Conservation (phyloP, 1,139 yeast species). For the Pichia kudriavzevii region DNA sequence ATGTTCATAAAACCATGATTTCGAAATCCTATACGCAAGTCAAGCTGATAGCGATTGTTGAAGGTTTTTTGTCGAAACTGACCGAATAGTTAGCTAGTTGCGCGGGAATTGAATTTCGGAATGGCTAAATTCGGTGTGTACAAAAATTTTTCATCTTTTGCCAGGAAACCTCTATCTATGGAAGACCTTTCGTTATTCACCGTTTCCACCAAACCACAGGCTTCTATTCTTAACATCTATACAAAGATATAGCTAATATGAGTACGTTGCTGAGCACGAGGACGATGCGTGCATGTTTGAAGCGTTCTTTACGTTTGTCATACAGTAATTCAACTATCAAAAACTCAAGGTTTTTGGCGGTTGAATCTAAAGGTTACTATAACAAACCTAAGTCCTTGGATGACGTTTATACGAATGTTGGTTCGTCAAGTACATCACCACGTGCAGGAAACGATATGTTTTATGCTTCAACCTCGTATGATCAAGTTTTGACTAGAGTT, state of each 20-base stretch:
- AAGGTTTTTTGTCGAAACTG: too few relatives aligned
- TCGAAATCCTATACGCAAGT: too few relatives aligned
- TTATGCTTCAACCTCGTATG: constrained; percentile 20
- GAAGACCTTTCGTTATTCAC: neutral
- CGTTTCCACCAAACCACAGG: neutral
- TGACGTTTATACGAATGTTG: constrained; percentile 19
- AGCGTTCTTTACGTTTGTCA: constrained; percentile 1
- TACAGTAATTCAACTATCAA: neutral
- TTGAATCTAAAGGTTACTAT: constrained; percentile 11
- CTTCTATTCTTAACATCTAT: neutral
- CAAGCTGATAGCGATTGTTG: too few relatives aligned
- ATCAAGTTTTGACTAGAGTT: constrained; percentile 22
- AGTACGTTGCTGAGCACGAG: constrained; percentile 12
- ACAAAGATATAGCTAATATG: constrained; percentile 3
- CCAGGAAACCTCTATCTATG: neutral
- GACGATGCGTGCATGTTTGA: constrained; percentile 6
- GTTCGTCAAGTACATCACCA: constrained; percentile 1
- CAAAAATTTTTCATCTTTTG: constrained; percentile 1
- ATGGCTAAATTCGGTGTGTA: too few relatives aligned
- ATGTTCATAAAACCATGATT: too few relatives aligned
- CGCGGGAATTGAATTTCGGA: too few relatives aligned
- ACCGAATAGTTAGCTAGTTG: too few relatives aligned
- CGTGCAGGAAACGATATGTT: constrained; percentile 14
- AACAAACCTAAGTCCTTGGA: constrained; percentile 19
- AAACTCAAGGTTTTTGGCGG: constrained; percentile 11